Base-by-base conservation (phyloP, 1,139 yeast genomes). In the Hyphopichia burtonii region DNA sequence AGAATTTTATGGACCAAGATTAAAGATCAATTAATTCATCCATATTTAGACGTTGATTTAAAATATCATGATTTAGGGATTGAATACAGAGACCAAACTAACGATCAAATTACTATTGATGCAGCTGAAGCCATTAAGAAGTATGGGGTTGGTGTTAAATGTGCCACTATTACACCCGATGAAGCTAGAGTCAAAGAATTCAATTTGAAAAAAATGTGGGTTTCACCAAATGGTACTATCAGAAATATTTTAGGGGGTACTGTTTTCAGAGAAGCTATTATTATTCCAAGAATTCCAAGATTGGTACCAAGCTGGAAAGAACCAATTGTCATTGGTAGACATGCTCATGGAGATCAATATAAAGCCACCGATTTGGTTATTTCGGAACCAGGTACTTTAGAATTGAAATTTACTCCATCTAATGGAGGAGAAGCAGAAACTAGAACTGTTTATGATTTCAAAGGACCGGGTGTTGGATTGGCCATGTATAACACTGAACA, bases 121-220 rank as follows among this genome's bases (percentile, higher is more conserved):
- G 85, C 91, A 20, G 94, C 93, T 16, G 68, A 82, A 43, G 93
- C 93, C 36, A 86, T 84, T 49, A 73, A 80, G 60, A 67, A 85
- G 59, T 81, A 82, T 55, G 91, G 91, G 47, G 94, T 86, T 34
- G 94, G 91, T 44, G 80, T 86, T 51, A 86, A 86, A 65, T 86
- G 94, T 76, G 94, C 94, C 45, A 86, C 94, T 36, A 86, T 86
- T 54, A 86, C 94, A 1, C 94, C 94, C 1, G 94, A 86, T 61
- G 94, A 86, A 63, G 83, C 81, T 34, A 77, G 94, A 66, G 93
- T 86, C 38, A 72, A 82, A 56, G 94, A 86, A 59, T 86, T 84
- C 58, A 71, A 75, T 40, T 71, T 86, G 63, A 83, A 83, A 63
- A 81, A 86, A 61, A 86, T 86, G 94, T 86, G 93, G 93, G 75